phyloP scores from a whole-genome alignment of 2,329 filamentous ascomycete genomes.

The Fusarium pilosicola region DNA sequence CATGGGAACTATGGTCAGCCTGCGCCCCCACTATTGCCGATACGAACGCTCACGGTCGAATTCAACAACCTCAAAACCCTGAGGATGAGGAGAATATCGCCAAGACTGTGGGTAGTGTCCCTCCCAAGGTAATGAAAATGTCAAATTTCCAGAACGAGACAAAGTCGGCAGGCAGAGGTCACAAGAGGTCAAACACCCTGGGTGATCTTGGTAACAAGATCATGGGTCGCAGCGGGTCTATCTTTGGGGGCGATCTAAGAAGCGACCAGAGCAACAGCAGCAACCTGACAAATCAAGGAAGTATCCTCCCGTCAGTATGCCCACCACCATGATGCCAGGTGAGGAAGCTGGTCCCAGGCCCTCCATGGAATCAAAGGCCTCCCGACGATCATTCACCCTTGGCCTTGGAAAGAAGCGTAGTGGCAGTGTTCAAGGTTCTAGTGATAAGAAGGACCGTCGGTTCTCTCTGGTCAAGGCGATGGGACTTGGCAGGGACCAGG shows the following conservation, averaged over 20 bases:
- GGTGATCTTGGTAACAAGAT: constrained; percentile 85
- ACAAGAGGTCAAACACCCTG: constrained; percentile 79
- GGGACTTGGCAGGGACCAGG: constrained; percentile 65
- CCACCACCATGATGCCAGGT: constrained; percentile 71
- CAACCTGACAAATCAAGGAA: constrained; percentile 71
- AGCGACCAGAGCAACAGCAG: constrained; percentile 57
- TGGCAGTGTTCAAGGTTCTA: constrained; percentile 69
- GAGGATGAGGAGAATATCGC: constrained; percentile 75
- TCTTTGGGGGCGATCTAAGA: constrained; percentile 74
- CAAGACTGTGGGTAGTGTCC: constrained; percentile 69
- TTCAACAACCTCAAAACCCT: constrained; percentile 74
- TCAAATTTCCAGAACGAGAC: constrained; percentile 65
- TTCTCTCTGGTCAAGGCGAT: constrained; percentile 79
- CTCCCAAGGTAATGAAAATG: constrained; percentile 67
- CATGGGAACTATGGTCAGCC: constrained; percentile 85
- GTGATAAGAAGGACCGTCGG: constrained; percentile 68
- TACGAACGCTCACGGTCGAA: constrained; percentile 88
- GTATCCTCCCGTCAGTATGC: constrained; percentile 94
- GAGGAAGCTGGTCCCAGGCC: constrained; percentile 63
- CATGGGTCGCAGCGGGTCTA: constrained; percentile 83
- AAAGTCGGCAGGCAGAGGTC: constrained; percentile 63
- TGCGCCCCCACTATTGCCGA: constrained; percentile 83
- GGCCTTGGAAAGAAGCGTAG: constrained; percentile 76
- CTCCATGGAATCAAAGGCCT: constrained; percentile 75
- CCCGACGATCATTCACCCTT: constrained; percentile 76